Evolutionary conservation across 2,329 filamentous ascomycete species (phyloP).

Genomic region (Lachnellula hyalina): DNA sequence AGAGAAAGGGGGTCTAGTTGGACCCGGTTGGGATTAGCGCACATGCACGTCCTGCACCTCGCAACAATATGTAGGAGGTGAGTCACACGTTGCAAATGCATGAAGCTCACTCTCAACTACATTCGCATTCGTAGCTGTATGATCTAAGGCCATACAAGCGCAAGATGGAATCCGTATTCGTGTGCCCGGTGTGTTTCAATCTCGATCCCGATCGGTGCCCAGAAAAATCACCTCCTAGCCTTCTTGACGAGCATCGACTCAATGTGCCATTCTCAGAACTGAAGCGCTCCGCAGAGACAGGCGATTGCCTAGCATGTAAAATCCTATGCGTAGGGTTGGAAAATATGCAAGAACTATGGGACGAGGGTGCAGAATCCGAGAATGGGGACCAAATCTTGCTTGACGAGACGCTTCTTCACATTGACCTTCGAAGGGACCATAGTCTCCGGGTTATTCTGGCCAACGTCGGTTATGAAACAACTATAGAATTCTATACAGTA

Average conservation of each 20-base stretch:
- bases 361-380: background rate
- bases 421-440: background rate
- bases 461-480: background rate
- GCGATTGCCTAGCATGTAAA: background rate
- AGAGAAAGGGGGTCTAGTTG: too few species aligned
- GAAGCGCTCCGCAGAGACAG: background rate
- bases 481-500: slow-evolving; percentile 1
- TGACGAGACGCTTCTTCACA: background rate
- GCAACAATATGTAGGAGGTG: too few species aligned
- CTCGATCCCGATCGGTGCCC: background rate
- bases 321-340: background rate
- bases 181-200: background rate
- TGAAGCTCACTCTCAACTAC: too few species aligned
- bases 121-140: too few species aligned
- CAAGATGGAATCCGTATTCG: background rate
- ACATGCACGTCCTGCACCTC: too few species aligned
- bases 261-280: background rate
- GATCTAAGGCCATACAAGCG: too few species aligned
- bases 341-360: background rate
- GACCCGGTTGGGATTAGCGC: too few species aligned
- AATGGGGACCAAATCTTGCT: background rate
- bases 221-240: background rate
- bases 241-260: background rate
- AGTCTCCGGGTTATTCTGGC: background rate
- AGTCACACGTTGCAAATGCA: too few species aligned